Conservation (phyloP, 2,329 filamentous ascomycete genomes). For the Neonectria neomacrospora region DNA sequence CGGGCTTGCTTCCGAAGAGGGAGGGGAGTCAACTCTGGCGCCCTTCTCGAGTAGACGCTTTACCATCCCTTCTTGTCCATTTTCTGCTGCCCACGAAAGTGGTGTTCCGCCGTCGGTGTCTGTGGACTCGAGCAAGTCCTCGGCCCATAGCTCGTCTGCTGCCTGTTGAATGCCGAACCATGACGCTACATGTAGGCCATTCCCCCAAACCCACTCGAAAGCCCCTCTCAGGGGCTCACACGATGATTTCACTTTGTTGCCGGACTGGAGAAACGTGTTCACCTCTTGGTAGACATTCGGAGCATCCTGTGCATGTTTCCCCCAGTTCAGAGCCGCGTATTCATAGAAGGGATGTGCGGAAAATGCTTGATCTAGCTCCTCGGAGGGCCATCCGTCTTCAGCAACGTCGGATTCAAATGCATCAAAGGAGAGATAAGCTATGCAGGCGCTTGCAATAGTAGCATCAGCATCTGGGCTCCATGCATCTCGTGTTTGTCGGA, state of each 20-base stretch:
- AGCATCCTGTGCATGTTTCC: not conserved
- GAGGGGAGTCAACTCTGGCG: not conserved
- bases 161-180: not conserved
- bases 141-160: not conserved
- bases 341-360: conserved; percentile 4
- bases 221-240: not conserved
- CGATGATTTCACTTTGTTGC: not conserved
- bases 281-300: not conserved
- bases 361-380: too few species aligned
- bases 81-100: conserved; percentile 7
- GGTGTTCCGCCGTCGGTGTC: not conserved
- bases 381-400: not conserved
- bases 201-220: not conserved
- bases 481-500: not conserved
- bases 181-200: not conserved
- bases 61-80: not conserved
- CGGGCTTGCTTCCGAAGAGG: not conserved
- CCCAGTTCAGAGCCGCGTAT: conserved; percentile 12
- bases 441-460: conserved; percentile 1
- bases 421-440: conserved; percentile 11
- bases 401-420: not conserved
- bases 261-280: not conserved
- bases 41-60: conserved; percentile 9
- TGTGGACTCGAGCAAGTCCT: not conserved
- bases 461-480: conserved; percentile 3